A percentile compares a stretch with the other conserved stretches of the same genome.
phyloP scores from a whole-genome alignment of 768 basidiomycete species.

The Amanita phalloides region DNA sequence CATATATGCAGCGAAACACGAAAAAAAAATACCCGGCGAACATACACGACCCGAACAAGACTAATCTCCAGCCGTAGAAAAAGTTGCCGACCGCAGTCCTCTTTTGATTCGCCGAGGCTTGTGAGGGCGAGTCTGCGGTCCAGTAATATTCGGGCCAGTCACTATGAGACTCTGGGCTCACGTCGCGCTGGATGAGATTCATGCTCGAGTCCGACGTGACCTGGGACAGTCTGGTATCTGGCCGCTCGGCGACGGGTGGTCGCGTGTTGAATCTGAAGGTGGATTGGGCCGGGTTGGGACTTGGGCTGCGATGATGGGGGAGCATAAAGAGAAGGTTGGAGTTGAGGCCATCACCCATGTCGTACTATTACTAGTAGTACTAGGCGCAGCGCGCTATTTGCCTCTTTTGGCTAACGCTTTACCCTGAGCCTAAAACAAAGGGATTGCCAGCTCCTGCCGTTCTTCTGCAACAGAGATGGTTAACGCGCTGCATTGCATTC shows the following conservation, averaged over 20 bases:
- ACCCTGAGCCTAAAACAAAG: constrained; percentile 3
- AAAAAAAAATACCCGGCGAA: not conserved
- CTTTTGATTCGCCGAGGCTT: not conserved
- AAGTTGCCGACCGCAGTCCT: not conserved
- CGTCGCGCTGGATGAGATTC: constrained; percentile 12
- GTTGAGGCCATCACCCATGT: not conserved
- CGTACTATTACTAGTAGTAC: no score
- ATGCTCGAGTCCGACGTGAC: constrained; percentile 9
- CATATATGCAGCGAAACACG: not conserved
- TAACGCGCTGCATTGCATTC: not conserved
- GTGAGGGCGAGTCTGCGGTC: constrained; percentile 1
- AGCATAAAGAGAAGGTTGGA: not conserved
- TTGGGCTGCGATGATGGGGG: not conserved
- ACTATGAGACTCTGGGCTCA: constrained; percentile 8
- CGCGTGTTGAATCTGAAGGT: not conserved
- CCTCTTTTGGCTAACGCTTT: constrained; percentile 2
- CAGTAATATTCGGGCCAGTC: constrained; percentile 14
- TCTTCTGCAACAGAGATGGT: not conserved
- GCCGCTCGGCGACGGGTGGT: not conserved
- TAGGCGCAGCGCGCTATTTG: not conserved
- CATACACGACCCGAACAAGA: constrained; percentile 51
- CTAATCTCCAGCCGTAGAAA: constrained; percentile 39
- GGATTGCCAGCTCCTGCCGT: not conserved
- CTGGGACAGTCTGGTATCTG: constrained; percentile 9
- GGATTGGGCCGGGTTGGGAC: not conserved